phyloP scores from a whole-genome alignment of 768 basidiomycete genomes.

The Tremella mesenterica region DNA sequence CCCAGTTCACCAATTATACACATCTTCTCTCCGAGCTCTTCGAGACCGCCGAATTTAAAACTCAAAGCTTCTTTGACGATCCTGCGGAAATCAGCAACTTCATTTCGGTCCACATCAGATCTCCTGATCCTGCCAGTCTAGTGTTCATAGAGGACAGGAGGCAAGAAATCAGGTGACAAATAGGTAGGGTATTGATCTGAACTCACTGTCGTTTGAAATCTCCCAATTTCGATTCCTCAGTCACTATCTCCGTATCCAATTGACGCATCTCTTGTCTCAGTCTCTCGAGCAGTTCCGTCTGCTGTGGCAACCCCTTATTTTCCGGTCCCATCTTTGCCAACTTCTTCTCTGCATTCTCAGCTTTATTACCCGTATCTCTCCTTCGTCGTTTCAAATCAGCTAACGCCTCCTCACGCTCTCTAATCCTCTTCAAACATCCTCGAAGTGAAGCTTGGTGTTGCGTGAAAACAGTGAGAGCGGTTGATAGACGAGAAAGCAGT shows the following conservation, averaged over 20 bases:
- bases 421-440: conserved; percentile 66
- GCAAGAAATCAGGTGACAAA: no score
- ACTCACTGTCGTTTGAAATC: conserved; percentile 65
- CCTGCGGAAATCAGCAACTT: conserved; percentile 14
- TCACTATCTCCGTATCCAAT: conserved; percentile 75
- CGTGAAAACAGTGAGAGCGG: conserved; percentile 62
- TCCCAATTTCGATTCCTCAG: conserved; percentile 66
- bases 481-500: conserved; percentile 59
- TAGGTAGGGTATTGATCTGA: neutral
- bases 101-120: neutral
- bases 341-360: conserved; percentile 79
- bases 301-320: conserved; percentile 68
- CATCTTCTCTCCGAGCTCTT: conserved; percentile 78
- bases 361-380: conserved; percentile 57
- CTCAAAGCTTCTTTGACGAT: conserved; percentile 63
- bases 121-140: no score
- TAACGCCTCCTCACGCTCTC: conserved; percentile 72
- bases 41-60: conserved; percentile 76
- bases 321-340: conserved; percentile 81
- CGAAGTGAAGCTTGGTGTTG: conserved; percentile 62
- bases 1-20: conserved; percentile 53
- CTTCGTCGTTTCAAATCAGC: conserved; percentile 67
- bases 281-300: conserved; percentile 62
- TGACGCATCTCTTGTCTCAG: conserved; percentile 63
- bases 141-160: no score